Percentiles rank a stretch among this genome's conserved stretches.
Evolutionary conservation across 2,329 filamentous ascomycete genomes (phyloP).

Genomic region (Acrocalymma vagum): DNA sequence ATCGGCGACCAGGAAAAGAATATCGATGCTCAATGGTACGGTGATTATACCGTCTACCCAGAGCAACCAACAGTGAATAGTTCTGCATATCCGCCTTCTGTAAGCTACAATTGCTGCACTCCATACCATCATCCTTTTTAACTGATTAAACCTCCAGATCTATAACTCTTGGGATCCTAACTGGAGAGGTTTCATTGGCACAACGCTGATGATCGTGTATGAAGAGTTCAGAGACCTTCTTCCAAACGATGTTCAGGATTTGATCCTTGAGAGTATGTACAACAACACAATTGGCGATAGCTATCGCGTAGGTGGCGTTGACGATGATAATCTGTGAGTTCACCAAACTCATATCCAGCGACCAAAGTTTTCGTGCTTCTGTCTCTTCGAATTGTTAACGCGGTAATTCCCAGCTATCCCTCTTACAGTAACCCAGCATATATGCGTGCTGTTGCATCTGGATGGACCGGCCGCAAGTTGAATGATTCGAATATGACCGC

Average conservation of each 20-base stretch:
- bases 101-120: no score
- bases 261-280: conserved; percentile 51
- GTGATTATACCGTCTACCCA: conserved; percentile 52
- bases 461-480: conserved; percentile 52
- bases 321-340: no score
- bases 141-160: conserved; percentile 41
- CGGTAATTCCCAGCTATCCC: no score
- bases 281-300: conserved; percentile 55
- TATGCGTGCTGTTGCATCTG: conserved; percentile 51
- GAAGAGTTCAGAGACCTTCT: conserved; percentile 46
- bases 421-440: conserved; percentile 54
- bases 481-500: conserved; percentile 47
- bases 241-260: conserved; percentile 46
- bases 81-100: conserved; percentile 40
- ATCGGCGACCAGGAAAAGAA: conserved; percentile 46
- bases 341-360: no score
- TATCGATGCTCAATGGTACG: conserved; percentile 53
- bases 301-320: conserved; percentile 46
- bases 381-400: no score
- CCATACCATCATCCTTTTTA: no score
- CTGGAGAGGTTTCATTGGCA: conserved; percentile 50
- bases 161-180: conserved; percentile 36
- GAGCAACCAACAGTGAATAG: conserved; percentile 39
- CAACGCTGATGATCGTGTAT: conserved; percentile 47
- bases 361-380: no score